Base-by-base conservation (phyloP, 2,329 filamentous ascomycete species). In the Thelonectria rubi region DNA sequence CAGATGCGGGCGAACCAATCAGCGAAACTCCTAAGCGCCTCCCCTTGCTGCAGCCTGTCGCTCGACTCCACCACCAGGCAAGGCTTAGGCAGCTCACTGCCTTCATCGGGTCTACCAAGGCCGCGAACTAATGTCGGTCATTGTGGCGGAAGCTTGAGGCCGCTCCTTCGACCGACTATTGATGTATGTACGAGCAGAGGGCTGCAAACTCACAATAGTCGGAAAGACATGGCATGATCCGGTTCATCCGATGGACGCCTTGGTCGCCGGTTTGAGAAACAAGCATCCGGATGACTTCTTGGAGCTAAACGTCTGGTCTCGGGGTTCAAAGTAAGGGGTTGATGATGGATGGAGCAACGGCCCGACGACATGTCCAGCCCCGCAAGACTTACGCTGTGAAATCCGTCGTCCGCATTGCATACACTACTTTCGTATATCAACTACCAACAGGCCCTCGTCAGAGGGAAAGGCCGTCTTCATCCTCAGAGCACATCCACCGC, bases 21-120 rank as follows among this genome's bases (percentile, higher is more conserved):
- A 69, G 47, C 57, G 37, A 14, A 51, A 55, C 42, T 69, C 62
- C 54, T 74, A 74, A 73, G 72, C 72, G 72, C 72, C 70, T 69
- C 66, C 62, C 10, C 66, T 69, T 71, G 65, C 69, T 69, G 63
- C 65, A 67, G 52, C 64, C 64, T 66, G 69, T 68, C 69, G 64
- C 64, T 64, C 56, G 59, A 67, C 66, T 66, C 72, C 70, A 67
- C 64, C 32, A 53, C 60, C 65, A 62, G 56, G 52, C 55, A 65
- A 60, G 62, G 61, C 65, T 68, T 59, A 62, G 62, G 26, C 58
- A 63, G 55, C 58, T 63, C 58, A 60, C 55, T 60, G 58, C 60
- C 59, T 45, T 50, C 58, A 56, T 48, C 50, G 40, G 37, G 51
- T 58, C 62, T 52, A 55, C 59, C 37, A 62, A 56, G 61, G 59